Conservation (phyloP, 805 yeast species). For the Lachancea meyersii region DNA sequence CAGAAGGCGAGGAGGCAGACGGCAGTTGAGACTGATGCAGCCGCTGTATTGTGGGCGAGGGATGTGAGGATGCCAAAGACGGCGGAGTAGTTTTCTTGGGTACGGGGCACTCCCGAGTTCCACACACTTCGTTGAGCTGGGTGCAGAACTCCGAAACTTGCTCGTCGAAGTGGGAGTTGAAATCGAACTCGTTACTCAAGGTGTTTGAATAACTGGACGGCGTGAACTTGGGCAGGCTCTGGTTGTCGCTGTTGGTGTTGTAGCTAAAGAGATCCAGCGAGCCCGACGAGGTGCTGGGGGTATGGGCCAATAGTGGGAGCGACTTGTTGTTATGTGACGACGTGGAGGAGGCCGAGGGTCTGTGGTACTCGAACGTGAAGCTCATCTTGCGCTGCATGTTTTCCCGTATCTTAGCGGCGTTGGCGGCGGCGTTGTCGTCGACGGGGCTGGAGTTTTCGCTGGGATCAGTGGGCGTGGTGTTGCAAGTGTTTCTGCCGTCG, state of each 20-base stretch:
- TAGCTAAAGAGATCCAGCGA: constrained; percentile 7
- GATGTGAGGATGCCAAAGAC: neutral
- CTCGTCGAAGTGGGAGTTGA: constrained; percentile 52
- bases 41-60: neutral
- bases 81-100: constrained; percentile 35
- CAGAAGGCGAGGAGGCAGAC: neutral
- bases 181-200: constrained; percentile 29
- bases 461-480: constrained; percentile 1
- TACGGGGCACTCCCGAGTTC: constrained; percentile 60
- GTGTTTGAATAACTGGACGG: constrained; percentile 5
- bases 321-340: constrained; percentile 15
- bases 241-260: constrained; percentile 3
- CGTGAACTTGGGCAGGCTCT: constrained; percentile 8
- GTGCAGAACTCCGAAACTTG: constrained; percentile 71
- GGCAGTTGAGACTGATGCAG: constrained; percentile 7
- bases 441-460: constrained; percentile 5
- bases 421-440: constrained; percentile 1
- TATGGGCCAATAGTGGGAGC: neutral
- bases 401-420: constrained; percentile 10
- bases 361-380: constrained; percentile 53
- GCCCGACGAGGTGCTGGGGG: constrained; percentile 11
- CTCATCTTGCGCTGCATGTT: constrained; percentile 22
- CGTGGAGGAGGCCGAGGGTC: constrained; percentile 31
- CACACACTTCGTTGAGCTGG: constrained; percentile 75
- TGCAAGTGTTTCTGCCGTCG: constrained; percentile 2